Evolutionary conservation across 176 grass and related monocot species (phyloP), one percentile per base, ranked within the genome.

Genomic region (Eleusine coracana): DNA sequence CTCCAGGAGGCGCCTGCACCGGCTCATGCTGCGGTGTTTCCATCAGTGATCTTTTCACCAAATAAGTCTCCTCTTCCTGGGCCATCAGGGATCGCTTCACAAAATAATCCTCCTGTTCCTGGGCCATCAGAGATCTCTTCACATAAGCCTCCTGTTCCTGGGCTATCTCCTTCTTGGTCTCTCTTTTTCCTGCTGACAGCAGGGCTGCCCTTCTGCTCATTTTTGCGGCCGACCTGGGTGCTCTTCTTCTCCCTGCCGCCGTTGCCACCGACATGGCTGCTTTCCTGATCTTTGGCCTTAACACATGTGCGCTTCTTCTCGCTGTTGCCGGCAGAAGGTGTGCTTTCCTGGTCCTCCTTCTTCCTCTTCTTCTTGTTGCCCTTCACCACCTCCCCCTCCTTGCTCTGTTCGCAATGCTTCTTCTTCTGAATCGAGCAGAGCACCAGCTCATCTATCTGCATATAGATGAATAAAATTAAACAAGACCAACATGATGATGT

Each of bases 391-490:
- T 64, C 29, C 16, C n/a, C 14, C 18, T 51, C 5, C 17, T 55
- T 55, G 1, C 21, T 23, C 2, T 51, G 6, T 1, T 25, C 36
- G 3, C 69, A 15, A 1, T 73, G 25, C 3, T 62, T 68, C 37
- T 25, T 80, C 27, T 61, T 84, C 80, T 88, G 70, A 25, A 86
- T 86, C 25, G 77, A 59, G 61, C 85, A 86, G 27, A 86, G 21
- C 16, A 81, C 85, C 27, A 65, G 34, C 61, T 10, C 48, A 0
- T 14, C 70, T 42, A 75, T 14, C 85, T 86, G 29, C 68, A 86
- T 51, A 86, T 51, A 16, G 2, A 17, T 3, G 14, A 16, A 4
- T 17, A 64, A 0, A 48, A 63, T 3, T 29, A 77, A 23, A n/a
- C 23, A 10, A 66, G 49, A 31, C 21, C 40, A 45, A 34, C 6